These are phyloP conservation scores for Ophiostoma perfectum DNA, from an alignment of 2,329 filamentous ascomycete genomes.

Conservation along the genomic window DNA sequence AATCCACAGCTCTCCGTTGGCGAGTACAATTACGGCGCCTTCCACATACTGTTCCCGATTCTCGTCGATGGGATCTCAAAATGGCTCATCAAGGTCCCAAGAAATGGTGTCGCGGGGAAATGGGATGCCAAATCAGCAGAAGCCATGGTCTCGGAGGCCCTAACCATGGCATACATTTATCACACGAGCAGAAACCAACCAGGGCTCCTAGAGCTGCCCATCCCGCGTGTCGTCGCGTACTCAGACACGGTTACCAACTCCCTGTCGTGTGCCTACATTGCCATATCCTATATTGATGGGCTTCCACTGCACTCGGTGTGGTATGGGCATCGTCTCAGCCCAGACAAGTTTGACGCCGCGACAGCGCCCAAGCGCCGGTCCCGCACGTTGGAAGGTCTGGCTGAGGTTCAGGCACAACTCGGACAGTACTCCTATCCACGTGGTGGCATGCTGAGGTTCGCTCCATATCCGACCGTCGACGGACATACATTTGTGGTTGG, in stretches of 20 bases:
- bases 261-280: background rate
- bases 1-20: too few species aligned
- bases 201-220: background rate
- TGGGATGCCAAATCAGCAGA: background rate
- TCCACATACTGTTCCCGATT: background rate
- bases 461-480: background rate
- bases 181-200: background rate
- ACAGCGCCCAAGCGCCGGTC: background rate
- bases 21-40: too few species aligned
- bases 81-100: background rate
- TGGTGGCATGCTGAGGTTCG: background rate
- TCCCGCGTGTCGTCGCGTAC: background rate
- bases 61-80: background rate
- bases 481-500: background rate
- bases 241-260: background rate
- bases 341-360: background rate
- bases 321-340: background rate
- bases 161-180: background rate
- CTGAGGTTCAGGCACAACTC: background rate
- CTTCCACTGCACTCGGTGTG: background rate
- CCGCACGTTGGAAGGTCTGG: background rate
- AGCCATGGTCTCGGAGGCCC: background rate
- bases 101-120: background rate
- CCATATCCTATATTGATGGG: background rate
- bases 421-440: background rate